phyloP scores from a whole-genome alignment of 2,329 filamentous ascomycete species.

The Botrytis medusae region DNA sequence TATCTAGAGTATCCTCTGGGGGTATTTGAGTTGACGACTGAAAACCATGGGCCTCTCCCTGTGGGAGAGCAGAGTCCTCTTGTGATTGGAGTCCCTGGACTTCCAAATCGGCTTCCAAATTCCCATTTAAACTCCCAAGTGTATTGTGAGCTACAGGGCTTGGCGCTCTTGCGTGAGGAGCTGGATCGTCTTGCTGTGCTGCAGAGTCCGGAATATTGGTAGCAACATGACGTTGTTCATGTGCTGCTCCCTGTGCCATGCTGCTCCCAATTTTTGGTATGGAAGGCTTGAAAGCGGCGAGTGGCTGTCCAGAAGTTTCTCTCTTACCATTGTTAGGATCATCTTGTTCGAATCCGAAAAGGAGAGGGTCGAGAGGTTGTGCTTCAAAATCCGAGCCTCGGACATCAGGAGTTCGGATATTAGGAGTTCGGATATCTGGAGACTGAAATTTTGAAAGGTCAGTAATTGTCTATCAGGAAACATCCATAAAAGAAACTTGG shows the following conservation, averaged over 20 bases:
- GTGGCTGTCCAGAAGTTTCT: accelerated
- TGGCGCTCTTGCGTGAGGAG: accelerated
- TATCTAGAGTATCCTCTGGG: neutral
- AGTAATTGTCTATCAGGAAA: neutral
- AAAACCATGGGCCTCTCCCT: neutral
- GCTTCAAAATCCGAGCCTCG: neutral
- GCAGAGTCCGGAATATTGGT: accelerated
- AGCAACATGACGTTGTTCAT: neutral
- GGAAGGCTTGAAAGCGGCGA: accelerated
- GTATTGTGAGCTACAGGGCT: neutral
- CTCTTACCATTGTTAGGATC: accelerated
- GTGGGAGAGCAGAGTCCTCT: neutral
- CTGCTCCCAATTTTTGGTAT: neutral
- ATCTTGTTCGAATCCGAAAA: neutral
- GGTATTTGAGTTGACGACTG: neutral
- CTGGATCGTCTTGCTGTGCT: neutral
- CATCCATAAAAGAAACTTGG: neutral
- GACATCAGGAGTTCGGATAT: too few relatives aligned
- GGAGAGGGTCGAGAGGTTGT: neutral
- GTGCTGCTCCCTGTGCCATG: neutral
- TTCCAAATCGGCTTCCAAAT: neutral
- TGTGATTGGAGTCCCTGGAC: accelerated
- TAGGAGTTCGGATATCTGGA: neutral
- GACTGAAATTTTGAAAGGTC: neutral
- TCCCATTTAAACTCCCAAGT: neutral